These are phyloP conservation scores for Solanum megistacrolobum DNA, from an alignment of 257 asterid genomes.

Conservation along the genomic window DNA sequence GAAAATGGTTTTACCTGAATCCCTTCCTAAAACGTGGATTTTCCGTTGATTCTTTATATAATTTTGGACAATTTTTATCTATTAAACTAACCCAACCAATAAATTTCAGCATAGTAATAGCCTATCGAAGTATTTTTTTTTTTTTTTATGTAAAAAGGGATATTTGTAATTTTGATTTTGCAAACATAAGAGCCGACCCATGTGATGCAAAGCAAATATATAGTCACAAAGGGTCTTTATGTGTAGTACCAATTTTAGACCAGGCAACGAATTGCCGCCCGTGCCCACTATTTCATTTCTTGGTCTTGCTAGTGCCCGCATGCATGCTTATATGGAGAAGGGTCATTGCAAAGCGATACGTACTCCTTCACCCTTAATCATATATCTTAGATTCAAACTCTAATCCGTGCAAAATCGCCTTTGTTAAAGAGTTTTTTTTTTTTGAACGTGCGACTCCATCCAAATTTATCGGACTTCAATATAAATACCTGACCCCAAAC, in stretches of 20 bases:
- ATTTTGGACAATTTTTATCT: too few species aligned
- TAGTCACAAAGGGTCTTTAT: not conserved
- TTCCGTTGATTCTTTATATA: too few species aligned
- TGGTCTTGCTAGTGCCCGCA: not conserved
- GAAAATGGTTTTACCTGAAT: too few species aligned
- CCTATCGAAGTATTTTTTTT: not conserved
- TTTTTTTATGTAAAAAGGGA: not conserved
- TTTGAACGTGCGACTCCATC: not conserved
- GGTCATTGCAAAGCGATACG: too few species aligned
- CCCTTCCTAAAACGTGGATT: too few species aligned
- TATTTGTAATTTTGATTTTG: not conserved
- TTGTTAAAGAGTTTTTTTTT: too few species aligned
- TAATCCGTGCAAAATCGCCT: fast-evolving
- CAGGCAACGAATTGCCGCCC: not conserved
- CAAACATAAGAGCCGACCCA: not conserved
- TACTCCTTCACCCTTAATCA: not conserved
- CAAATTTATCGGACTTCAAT: not conserved
- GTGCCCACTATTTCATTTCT: not conserved
- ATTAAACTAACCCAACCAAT: not conserved
- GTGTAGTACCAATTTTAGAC: not conserved
- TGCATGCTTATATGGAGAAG: not conserved
- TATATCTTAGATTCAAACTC: not conserved
- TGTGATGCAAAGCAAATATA: not conserved
- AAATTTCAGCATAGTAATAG: not conserved
- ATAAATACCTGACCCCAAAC: not conserved